Conservation (phyloP, 169 alveolate species). For the Plasmodium inui region DNA sequence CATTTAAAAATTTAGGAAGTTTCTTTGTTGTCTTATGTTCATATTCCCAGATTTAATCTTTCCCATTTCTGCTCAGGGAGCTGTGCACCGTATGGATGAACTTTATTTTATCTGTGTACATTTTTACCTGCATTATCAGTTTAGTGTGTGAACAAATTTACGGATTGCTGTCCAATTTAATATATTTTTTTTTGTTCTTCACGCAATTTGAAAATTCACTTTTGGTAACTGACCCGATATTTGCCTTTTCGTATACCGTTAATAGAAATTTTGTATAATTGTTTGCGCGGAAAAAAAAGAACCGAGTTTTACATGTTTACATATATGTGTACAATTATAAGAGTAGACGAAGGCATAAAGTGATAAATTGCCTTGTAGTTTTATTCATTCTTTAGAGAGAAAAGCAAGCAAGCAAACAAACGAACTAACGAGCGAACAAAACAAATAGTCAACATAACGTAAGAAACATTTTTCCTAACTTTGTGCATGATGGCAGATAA, state of each 20-base stretch:
- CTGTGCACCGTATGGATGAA: background rate
- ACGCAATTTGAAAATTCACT: constrained; percentile 9
- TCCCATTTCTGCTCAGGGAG: background rate
- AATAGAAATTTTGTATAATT: background rate
- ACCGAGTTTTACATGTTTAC: background rate
- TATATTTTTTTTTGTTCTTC: background rate
- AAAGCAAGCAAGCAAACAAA: background rate
- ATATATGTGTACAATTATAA: background rate
- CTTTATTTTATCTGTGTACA: background rate
- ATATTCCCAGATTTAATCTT: background rate
- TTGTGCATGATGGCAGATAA: constrained; percentile 39
- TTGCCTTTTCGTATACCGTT: background rate
- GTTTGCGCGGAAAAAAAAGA: constrained; percentile 2
- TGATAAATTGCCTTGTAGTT: background rate
- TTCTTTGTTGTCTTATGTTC: background rate
- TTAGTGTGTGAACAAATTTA: background rate
- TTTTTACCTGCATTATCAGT: background rate
- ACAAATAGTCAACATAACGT: background rate
- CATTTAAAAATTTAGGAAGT: background rate
- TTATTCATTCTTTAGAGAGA: background rate
- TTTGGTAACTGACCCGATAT: background rate
- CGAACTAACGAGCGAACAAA: background rate
- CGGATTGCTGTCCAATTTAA: background rate
- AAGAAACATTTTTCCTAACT: background rate
- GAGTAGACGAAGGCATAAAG: background rate